A percentile compares a stretch with the other conserved stretches of the same genome.
These are phyloP conservation scores for Raphanus sativus DNA, from an alignment of 345 rosid species.

Conservation along the genomic window DNA sequence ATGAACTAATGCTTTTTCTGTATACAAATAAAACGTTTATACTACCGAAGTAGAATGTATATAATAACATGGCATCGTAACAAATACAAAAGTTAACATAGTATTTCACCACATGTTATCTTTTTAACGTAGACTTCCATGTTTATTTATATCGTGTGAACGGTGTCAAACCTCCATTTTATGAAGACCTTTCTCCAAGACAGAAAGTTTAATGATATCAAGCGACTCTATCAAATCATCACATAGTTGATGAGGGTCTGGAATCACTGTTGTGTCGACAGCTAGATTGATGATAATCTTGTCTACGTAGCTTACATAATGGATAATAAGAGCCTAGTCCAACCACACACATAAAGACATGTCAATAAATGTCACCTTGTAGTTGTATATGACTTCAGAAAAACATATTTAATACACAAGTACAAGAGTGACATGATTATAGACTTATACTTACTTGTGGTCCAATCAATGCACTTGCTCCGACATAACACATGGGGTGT, in stretches of 20 bases:
- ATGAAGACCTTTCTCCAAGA: conserved; percentile 5
- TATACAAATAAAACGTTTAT: neutral
- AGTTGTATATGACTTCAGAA: neutral
- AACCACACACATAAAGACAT: conserved; percentile 38
- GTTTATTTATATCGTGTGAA: neutral
- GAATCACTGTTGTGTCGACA: conserved; percentile 61
- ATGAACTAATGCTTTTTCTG: neutral
- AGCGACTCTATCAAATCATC: conserved; percentile 57
- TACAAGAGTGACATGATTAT: neutral
- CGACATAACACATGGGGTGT: conserved; percentile 51
- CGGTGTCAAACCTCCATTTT: conserved; percentile 12
- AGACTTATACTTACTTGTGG: conserved; percentile 47
- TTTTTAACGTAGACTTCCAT: neutral
- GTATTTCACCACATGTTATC: neutral
- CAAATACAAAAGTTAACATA: neutral
- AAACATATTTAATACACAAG: neutral
- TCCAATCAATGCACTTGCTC: conserved; percentile 51
- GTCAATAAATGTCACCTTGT: neutral
- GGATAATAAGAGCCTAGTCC: conserved; percentile 72
- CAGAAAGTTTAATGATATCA: conserved; percentile 43
- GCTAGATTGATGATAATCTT: conserved; percentile 63
- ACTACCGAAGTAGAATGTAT: neutral
- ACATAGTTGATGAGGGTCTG: conserved; percentile 61
- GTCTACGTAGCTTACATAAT: conserved; percentile 65
- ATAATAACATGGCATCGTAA: neutral